These are phyloP conservation scores for Exophiala sp. DNA, from an alignment of 2,329 filamentous ascomycete species.

Conservation along the genomic window DNA sequence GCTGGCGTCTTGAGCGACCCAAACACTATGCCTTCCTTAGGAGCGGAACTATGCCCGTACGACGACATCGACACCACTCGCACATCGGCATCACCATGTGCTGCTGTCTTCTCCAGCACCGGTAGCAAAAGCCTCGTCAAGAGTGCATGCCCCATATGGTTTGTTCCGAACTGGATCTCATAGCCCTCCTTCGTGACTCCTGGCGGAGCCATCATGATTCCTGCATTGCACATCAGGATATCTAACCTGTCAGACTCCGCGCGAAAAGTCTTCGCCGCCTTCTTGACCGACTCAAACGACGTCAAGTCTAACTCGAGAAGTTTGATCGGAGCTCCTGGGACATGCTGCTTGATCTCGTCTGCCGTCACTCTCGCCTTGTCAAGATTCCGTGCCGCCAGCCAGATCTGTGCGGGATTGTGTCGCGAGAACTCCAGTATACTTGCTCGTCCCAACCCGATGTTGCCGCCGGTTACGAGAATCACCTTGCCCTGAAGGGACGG, in stretches of 20 bases:
- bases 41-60: slow-evolving; percentile 22
- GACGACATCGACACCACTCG: slow-evolving; percentile 44
- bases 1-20: slow-evolving; percentile 19
- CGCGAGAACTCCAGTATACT: slow-evolving; percentile 48
- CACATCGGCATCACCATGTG: slow-evolving; percentile 41
- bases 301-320: slow-evolving; percentile 39
- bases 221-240: slow-evolving; percentile 46
- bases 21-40: slow-evolving; percentile 25
- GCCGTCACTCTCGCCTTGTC: slow-evolving; percentile 28
- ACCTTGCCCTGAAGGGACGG: slow-evolving; percentile 47
- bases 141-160: slow-evolving; percentile 51
- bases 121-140: slow-evolving; percentile 47
- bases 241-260: slow-evolving; percentile 39
- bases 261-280: slow-evolving; percentile 39
- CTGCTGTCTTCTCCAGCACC: slow-evolving; percentile 40
- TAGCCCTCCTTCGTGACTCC: slow-evolving; percentile 46
- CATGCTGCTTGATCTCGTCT: slow-evolving; percentile 35
- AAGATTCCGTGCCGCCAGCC: slow-evolving; percentile 50
- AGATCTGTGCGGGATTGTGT: slow-evolving; percentile 52
- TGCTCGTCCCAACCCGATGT: slow-evolving; percentile 46
- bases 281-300: slow-evolving; percentile 31
- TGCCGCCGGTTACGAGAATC: slow-evolving; percentile 52
- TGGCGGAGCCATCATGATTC: slow-evolving; percentile 42
- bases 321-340: slow-evolving; percentile 32
- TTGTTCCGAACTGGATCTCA: slow-evolving; percentile 51